Evolutionary conservation across 139 green algal species (phyloP), one percentile per base, ranked within the genome.

Genomic region (Micractinium sp.): DNA sequence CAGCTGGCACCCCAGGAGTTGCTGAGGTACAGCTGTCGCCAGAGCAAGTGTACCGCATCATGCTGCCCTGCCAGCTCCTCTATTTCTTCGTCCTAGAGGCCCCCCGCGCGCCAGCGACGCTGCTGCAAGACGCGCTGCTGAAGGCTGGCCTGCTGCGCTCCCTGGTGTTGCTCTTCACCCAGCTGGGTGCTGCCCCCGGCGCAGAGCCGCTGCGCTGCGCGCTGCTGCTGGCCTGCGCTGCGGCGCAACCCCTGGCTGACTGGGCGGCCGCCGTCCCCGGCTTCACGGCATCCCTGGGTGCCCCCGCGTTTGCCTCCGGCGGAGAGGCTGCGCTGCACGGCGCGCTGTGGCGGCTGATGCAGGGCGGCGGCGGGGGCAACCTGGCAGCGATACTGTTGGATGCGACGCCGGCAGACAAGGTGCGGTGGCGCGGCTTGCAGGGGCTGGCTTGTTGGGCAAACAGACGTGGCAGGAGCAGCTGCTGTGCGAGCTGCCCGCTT

Each of bases 191-290:
- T 15, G 39, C 47, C 33, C 41, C 76, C 0, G 81, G 63, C 3
- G 79, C 83, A 9, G 88, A 91, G 71, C 41, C 88, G n/a, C 88
- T 91, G 77, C 66, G 88, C 39, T 84, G 89, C 75, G 85, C 82
- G 16, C 53, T 91, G 67, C 80, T 91, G 60, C 71, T 89, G 79
- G 38, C 38, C 33, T 91, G 89, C 75, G 60, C 83, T 3, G 79
- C 89, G 23, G 79, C 83, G 22, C 77, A 77, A 53, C 38, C 38
- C 4, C 56, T 91, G 80, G 36, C 74, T 20, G 56, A 82, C 16
- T 91, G 89, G 89, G 89, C 89, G 4, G 53, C 13, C 5, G 89
- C 83, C 1, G 89, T 91, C 67, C 83, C 89, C 1, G 89, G 89
- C 20, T 89, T 91, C 31, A 18, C 3, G 12, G 69, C 69, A 1